These are phyloP conservation scores for Diplodia sapinea DNA, from an alignment of 2,329 filamentous ascomycete genomes.

Conservation along the genomic window DNA sequence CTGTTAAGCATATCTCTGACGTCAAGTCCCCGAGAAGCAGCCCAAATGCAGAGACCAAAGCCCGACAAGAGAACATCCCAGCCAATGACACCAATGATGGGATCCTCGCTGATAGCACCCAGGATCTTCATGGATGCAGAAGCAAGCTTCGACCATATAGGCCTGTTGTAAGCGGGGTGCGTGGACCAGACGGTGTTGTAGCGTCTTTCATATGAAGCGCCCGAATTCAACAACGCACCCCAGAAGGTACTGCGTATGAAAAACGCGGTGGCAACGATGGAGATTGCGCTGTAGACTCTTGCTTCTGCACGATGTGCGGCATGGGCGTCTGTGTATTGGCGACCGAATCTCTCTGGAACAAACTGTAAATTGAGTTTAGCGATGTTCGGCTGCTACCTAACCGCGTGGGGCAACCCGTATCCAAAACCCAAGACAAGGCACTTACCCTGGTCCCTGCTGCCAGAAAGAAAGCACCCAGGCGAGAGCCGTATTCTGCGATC, in stretches of 20 bases:
- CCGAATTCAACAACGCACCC: constrained; percentile 56
- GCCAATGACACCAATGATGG: constrained; percentile 62
- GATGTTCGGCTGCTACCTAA: constrained; percentile 6
- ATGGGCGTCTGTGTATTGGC: constrained; percentile 49
- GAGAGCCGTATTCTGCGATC: constrained; percentile 36
- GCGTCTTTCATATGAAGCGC: constrained; percentile 50
- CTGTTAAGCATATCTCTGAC: constrained; percentile 56
- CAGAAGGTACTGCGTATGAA: constrained; percentile 41
- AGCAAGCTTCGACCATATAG: constrained; percentile 39
- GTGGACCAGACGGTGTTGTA: constrained; percentile 44
- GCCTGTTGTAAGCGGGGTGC: constrained; percentile 56
- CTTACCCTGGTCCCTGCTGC: constrained; percentile 45
- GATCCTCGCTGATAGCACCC: constrained; percentile 61
- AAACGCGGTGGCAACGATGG: constrained; percentile 45
- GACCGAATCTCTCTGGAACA: constrained; percentile 59
- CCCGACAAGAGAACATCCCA: constrained; percentile 65
- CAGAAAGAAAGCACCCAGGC: constrained; percentile 42
- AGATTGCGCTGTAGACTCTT: constrained; percentile 32
- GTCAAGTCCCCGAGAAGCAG: constrained; percentile 60
- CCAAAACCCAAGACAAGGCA: neutral
- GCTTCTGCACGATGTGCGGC: constrained; percentile 51
- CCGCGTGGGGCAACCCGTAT: neutral
- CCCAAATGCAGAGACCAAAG: constrained; percentile 63
- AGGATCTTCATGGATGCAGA: constrained; percentile 54
- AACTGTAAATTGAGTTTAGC: constrained; percentile 36